phyloP scores from a whole-genome alignment of 306 rosid genomes.

The Calophaca sinica region DNA sequence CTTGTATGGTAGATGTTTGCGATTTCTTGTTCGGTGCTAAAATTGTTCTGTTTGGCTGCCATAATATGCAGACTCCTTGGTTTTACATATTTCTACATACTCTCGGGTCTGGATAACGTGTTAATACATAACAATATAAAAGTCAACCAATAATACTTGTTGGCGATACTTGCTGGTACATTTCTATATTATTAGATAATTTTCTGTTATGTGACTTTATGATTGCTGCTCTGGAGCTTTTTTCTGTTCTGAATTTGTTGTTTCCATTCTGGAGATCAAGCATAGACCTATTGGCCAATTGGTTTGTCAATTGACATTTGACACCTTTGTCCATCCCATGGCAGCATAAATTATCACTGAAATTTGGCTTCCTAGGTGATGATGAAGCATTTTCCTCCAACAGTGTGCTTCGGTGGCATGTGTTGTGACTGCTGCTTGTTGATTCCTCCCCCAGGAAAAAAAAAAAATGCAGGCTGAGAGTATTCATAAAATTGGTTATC shows the following conservation, averaged over 20 bases:
- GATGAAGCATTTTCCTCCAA: constrained; percentile 13
- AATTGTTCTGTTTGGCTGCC: constrained; percentile 46
- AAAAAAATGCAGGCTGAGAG: constrained; percentile 9
- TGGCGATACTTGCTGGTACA: constrained; percentile 52
- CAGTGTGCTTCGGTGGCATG: constrained; percentile 40
- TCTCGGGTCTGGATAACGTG: constrained; percentile 49
- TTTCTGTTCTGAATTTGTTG: constrained; percentile 31
- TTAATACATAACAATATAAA: constrained; percentile 50
- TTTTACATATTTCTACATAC: constrained; percentile 48
- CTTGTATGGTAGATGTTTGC: constrained; percentile 52
- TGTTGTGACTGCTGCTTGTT: constrained; percentile 10
- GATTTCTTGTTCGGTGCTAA: constrained; percentile 49
- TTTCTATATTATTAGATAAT: constrained; percentile 41
- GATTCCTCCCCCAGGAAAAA: constrained; percentile 22
- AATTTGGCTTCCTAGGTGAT: constrained; percentile 8
- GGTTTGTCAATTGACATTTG: constrained; percentile 17
- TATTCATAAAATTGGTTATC: background rate
- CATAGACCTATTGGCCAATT: constrained; percentile 2
- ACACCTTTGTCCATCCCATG: background rate
- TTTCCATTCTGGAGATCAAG: background rate
- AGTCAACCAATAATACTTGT: constrained; percentile 50
- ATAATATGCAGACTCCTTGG: constrained; percentile 47
- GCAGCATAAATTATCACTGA: constrained; percentile 15
- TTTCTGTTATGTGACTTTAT: background rate
- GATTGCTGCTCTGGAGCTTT: background rate